These are phyloP conservation scores for Blastobotrys niveus DNA, from an alignment of 1,139 yeast genomes.

Conservation along the genomic window DNA sequence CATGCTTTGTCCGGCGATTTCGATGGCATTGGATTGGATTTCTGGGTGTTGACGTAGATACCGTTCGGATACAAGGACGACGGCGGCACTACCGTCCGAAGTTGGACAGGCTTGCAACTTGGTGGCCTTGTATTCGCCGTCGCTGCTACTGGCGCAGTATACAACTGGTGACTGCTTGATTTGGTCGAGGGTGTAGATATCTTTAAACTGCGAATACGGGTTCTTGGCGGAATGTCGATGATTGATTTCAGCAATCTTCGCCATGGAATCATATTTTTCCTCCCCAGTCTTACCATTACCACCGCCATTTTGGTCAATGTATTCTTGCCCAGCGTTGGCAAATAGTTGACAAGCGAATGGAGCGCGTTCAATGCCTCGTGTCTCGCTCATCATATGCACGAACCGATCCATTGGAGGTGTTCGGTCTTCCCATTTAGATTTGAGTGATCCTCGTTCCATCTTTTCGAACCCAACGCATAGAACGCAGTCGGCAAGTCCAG, in stretches of 20 bases:
- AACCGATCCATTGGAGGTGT: slow-evolving; percentile 27
- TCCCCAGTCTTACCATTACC: too few relatives aligned
- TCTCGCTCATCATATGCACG: slow-evolving; percentile 22
- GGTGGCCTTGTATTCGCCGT: slow-evolving; percentile 18
- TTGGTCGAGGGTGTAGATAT: slow-evolving; percentile 28
- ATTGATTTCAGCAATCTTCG: slow-evolving; percentile 30
- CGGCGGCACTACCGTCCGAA: slow-evolving; percentile 80
- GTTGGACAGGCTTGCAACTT: slow-evolving; percentile 33
- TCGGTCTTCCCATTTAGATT: slow-evolving; percentile 26
- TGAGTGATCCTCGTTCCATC: slow-evolving; percentile 30
- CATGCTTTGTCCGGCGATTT: slow-evolving; percentile 29
- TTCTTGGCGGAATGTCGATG: slow-evolving; percentile 31
- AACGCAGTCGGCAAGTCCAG: slow-evolving; percentile 29
- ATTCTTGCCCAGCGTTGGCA: slow-evolving; percentile 31
- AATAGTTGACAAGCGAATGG: slow-evolving; percentile 31
- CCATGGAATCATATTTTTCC: slow-evolving; percentile 25
- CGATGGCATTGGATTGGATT: slow-evolving; percentile 27
- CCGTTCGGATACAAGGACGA: slow-evolving; percentile 65
- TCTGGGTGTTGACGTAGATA: slow-evolving; percentile 49
- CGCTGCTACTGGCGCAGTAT: slow-evolving; percentile 19
- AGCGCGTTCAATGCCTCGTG: slow-evolving; percentile 20
- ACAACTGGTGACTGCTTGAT: slow-evolving; percentile 27
- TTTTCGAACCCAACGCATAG: slow-evolving; percentile 32
- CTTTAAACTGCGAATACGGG: slow-evolving; percentile 32
- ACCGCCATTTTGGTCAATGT: slow-evolving; percentile 25